Evolutionary conservation across 2,329 filamentous ascomycete genomes (phyloP), one percentile per base, ranked within the genome.

Genomic region (Diplodia scrobiculata): DNA sequence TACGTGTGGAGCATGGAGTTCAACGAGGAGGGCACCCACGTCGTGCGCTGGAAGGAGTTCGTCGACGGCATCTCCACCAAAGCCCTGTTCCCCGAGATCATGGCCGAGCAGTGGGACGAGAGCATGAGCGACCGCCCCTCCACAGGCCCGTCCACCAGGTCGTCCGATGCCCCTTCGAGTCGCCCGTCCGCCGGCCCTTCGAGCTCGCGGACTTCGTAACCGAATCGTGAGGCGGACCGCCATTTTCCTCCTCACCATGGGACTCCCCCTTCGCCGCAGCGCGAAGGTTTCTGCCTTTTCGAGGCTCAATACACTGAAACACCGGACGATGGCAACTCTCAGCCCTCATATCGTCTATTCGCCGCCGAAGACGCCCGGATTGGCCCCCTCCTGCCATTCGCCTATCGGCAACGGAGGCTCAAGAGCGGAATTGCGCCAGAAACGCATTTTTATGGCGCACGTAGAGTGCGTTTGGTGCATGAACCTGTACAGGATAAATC

Each of bases 31-130:
- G 65, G 65, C 25, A 66, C 54, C 50, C 36, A 54, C 17, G 29
- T 66, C 48, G 29, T 62, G 11, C 55, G 48, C 36, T 66, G 65
- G 65, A 66, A 62, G 19, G 65, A 66, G 25, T 66, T 66, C 21
- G 47, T 62, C 34, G 65, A 66, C 19, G 36, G 54, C 45, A 32
- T 62, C 48, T 54, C 58, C 3, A 62, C 54, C 19, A 63, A 34
- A 17, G n/a, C 25, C 19, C 41, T 47, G 21, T 63, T 66, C 65
- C 75, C 74, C 6, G 69, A 69, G 67, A 67, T 76, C 63, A 70
- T 67, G 66, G 70, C 53, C 41, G 55, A 60, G 34, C 21, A 47
- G 38, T 60, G 55, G 55, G 55, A 60, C 55, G 55, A 60, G 55
- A 21, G n/a, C 4, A 32, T 48, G 38, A 60, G 55, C 25, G 55